These are phyloP conservation scores for Crithidia acanthocephali DNA, from an alignment of 208 protist species.

Conservation along the genomic window DNA sequence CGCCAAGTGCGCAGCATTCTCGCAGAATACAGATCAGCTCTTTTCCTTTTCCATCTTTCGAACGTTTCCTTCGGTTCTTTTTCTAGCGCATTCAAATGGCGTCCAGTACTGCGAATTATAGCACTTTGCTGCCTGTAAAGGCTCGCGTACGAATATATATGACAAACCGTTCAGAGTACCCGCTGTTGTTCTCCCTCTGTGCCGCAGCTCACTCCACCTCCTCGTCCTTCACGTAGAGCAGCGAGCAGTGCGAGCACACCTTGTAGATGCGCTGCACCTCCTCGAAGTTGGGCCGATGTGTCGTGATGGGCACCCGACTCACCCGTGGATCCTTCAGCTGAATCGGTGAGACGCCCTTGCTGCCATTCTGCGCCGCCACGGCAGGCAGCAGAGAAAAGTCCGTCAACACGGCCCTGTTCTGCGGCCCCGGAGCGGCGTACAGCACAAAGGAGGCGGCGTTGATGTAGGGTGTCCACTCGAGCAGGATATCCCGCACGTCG, in stretches of 20 bases:
- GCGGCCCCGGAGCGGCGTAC: slow-evolving; percentile 84
- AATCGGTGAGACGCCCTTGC: slow-evolving; percentile 54
- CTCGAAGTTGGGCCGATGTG: slow-evolving; percentile 78
- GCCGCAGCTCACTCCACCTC: not conserved
- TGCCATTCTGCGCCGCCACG: slow-evolving; percentile 10
- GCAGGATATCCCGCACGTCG: slow-evolving; percentile 79
- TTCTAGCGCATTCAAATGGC: too few relatives aligned
- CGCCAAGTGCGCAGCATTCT: too few relatives aligned
- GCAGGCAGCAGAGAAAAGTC: slow-evolving; percentile 56
- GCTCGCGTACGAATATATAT: too few relatives aligned
- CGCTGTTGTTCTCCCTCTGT: too few relatives aligned
- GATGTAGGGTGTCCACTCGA: slow-evolving; percentile 78
- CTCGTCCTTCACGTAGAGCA: slow-evolving; percentile 49
- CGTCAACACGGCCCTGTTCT: slow-evolving; percentile 78
- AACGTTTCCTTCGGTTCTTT: too few relatives aligned
- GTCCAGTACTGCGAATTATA: too few relatives aligned
- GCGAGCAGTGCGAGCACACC: slow-evolving; percentile 45
- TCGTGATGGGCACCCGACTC: slow-evolving; percentile 80
- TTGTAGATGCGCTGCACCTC: slow-evolving; percentile 85
- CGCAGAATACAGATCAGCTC: too few relatives aligned
- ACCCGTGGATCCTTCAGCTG: slow-evolving; percentile 75
- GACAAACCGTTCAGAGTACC: too few relatives aligned
- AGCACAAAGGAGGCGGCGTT: slow-evolving; percentile 75
- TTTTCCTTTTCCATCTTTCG: too few relatives aligned
- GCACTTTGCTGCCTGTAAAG: too few relatives aligned